Evolutionary conservation across 2,329 filamentous ascomycete genomes (phyloP), one percentile per base, ranked within the genome.

Genomic region (Ophiostoma pallidulum): DNA sequence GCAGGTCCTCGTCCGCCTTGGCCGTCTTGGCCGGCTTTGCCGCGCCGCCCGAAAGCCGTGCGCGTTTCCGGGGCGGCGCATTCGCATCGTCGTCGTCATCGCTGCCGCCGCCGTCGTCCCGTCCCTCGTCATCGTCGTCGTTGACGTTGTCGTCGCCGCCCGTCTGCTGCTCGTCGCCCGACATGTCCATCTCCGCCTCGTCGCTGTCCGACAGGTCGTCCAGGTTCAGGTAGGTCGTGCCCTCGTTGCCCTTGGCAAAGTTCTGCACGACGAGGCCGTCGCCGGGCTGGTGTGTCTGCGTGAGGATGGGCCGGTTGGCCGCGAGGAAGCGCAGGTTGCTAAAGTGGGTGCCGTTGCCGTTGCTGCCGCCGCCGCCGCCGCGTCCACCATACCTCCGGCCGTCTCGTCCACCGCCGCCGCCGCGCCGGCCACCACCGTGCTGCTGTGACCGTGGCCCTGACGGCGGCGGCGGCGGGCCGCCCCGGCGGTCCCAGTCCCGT

Each of bases 181-280:
- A 81, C 6, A 80, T 75, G 38, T 82, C 78, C 78, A 82, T 82
- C 3, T 72, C 78, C 13, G 77, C 70, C 60, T 82, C 78, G 41
- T 77, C 75, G 52, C 78, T 79, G 53, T 82, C 78, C 0, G 78
- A 80, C 22, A 82, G 62, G 14, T 80, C 73, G 29, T 78, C 74
- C 5, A 80, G 42, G 31, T 73, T 60, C 43, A 71, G 69, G 56
- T 75, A 83, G 38, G 73, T 79, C 12, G 69, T 69, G 6, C 67
- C 66, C 2, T 62, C 67, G 3, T 68, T 64, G 5, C 58, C 62
- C 48, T 74, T 67, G 10, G 68, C 69, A 16, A 77, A 64, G 35
- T 69, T 67, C 37, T 74, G 66, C 40, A 73, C 68, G 0, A 68
- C 63, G 13, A 69, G 55, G 31, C 31, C 31, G 31, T n/a, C 12